These are phyloP conservation scores for Astragalus glycyphyllos DNA, from an alignment of 306 rosid genomes.

Conservation along the genomic window DNA sequence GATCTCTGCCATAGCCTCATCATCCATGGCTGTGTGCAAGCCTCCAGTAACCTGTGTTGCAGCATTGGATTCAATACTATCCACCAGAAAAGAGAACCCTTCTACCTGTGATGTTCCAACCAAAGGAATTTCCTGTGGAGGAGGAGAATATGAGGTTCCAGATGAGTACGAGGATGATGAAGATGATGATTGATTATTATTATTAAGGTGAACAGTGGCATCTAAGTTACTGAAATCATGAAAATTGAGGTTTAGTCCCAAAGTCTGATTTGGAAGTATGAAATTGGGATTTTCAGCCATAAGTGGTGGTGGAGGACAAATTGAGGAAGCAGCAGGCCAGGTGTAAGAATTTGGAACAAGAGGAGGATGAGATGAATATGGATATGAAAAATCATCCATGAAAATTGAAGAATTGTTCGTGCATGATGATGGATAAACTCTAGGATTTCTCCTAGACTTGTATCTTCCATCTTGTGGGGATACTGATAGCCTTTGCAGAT, in stretches of 20 bases:
- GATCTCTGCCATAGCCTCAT: constrained; percentile 84
- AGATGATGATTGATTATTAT: constrained; percentile 39
- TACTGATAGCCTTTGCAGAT: constrained; percentile 36
- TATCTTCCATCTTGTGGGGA: constrained; percentile 53
- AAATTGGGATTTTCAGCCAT: constrained; percentile 58
- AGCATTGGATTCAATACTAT: constrained; percentile 44
- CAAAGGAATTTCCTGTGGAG: constrained; percentile 52
- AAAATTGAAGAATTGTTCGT: constrained; percentile 48
- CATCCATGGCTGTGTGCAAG: constrained; percentile 71
- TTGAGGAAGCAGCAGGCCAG: constrained; percentile 49
- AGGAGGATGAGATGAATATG: constrained; percentile 43
- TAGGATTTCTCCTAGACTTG: constrained; percentile 61
- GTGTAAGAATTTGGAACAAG: constrained; percentile 48
- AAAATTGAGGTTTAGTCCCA: constrained; percentile 87
- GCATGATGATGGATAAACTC: constrained; percentile 63
- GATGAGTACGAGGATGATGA: constrained; percentile 47
- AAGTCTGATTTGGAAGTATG: constrained; percentile 71
- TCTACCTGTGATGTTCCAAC: constrained; percentile 50
- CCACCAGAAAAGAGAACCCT: constrained; percentile 47
- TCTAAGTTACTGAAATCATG: constrained; percentile 69
- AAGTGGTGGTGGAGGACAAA: constrained; percentile 52
- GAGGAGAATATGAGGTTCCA: constrained; percentile 59
- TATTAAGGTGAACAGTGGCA: constrained; percentile 50
- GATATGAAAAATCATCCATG: constrained; percentile 41
- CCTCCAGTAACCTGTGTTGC: constrained; percentile 46